Conservation (phyloP, 2,329 filamentous ascomycete genomes). For the Talaromyces albobiverticillius region DNA sequence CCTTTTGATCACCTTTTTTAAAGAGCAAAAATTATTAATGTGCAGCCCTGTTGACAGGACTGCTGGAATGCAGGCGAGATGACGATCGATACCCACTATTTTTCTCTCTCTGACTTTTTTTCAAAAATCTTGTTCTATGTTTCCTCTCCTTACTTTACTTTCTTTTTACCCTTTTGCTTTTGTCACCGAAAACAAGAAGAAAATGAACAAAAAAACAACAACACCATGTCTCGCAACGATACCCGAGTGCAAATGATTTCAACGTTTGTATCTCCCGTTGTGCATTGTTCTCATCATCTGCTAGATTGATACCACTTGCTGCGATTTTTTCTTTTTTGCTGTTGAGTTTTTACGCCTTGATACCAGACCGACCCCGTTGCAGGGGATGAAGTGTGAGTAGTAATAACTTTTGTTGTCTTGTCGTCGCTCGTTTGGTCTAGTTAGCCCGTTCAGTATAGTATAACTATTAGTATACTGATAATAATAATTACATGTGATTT, state of each 20-base stretch:
- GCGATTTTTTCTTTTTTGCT: neutral
- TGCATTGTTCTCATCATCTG: conserved; percentile 9
- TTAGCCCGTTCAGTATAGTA: neutral
- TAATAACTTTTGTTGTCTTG: conserved; percentile 5
- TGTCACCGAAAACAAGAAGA: conserved; percentile 27
- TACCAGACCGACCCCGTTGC: neutral
- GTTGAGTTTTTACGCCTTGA: neutral
- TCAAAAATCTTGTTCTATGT: conserved; percentile 7
- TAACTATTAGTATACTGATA: conserved; percentile 12
- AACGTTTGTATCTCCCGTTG: conserved; percentile 20
- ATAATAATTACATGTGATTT: conserved; percentile 10
- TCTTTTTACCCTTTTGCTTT: conserved; percentile 22
- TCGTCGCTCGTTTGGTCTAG: conserved; percentile 7
- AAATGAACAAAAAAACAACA: neutral
- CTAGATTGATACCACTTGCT: conserved; percentile 34
- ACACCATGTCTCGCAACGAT: conserved; percentile 31
- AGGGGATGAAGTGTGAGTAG: neutral
- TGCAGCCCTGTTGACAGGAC: conserved; percentile 14
- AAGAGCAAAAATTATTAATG: conserved; percentile 8
- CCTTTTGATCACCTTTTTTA: conserved; percentile 7
- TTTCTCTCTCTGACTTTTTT: conserved; percentile 20
- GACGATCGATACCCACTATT: conserved; percentile 26
- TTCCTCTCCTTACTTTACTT: neutral
- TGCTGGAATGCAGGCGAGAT: conserved; percentile 20
- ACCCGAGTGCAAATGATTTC: conserved; percentile 19